phyloP scores from a whole-genome alignment of 495 filamentous ascomycete genomes.

The Bacidia rubella region DNA sequence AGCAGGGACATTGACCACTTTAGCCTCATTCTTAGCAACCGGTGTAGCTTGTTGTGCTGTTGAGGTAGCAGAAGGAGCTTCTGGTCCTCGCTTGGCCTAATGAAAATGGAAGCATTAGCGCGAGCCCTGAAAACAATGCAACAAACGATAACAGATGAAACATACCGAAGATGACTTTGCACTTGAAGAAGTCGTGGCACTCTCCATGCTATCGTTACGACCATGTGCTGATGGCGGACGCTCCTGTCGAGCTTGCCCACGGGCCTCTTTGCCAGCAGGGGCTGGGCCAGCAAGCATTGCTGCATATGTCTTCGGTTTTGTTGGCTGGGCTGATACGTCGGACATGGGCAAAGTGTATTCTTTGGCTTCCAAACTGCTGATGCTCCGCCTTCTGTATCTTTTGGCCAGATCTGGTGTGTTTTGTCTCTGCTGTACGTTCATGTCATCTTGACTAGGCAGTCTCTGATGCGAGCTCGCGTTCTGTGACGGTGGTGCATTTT shows the following conservation, averaged over 20 bases:
- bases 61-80: slow-evolving; percentile 6
- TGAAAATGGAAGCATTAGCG: no score
- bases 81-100: slow-evolving; percentile 18
- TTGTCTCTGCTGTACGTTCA: slow-evolving; percentile 30
- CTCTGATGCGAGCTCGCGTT: slow-evolving; percentile 10
- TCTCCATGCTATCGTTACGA: slow-evolving; percentile 46
- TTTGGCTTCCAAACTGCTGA: slow-evolving; percentile 62
- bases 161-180: slow-evolving; percentile 47
- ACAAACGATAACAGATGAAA: no score
- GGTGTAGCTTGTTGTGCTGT: slow-evolving; percentile 16
- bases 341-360: slow-evolving; percentile 28
- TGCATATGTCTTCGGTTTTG: slow-evolving; percentile 16
- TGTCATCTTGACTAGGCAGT: slow-evolving; percentile 36
- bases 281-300: slow-evolving; percentile 17
- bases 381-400: slow-evolving; percentile 68
- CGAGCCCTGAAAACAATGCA: not conserved
- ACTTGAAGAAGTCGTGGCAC: slow-evolving; percentile 33
- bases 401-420: slow-evolving; percentile 48
- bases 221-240: slow-evolving; percentile 42
- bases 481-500: not conserved
- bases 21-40: slow-evolving; percentile 36
- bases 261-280: slow-evolving; percentile 10
- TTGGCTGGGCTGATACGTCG: slow-evolving; percentile 13
- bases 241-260: slow-evolving; percentile 8
- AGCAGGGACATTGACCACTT: slow-evolving; percentile 49